Evolutionary conservation across 768 basidiomycete species (phyloP), one percentile per base, ranked within the genome.

Genomic region (Boletus rex-veris): DNA sequence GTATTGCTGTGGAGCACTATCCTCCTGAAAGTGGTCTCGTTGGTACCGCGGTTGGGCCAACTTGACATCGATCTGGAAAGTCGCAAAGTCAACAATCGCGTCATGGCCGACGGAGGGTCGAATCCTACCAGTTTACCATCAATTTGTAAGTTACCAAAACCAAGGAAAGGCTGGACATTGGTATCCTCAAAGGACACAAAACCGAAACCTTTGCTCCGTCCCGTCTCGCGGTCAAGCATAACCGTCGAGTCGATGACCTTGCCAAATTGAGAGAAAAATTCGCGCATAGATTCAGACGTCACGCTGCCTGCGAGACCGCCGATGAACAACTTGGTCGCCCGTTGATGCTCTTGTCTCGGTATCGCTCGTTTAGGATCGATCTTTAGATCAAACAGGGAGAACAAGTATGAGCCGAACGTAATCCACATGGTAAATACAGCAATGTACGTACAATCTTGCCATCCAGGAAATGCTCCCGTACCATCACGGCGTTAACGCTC

Each of bases 291-390:
- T 64, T 97, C 94, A 19, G 91, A 92, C 5, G 94, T 98, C 33
- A 98, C 94, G 51, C 85, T 86, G 16, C 89, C 87, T 3, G 95
- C 89, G 1, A 99, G 80, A 19, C 95, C 93, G 41, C 97, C 96
- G 33, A 99, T 95, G 68, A 99, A 99, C 42, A 98, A 76, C 66
- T 98, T 98, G 19, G 92, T 92, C 10, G 92, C 91, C 11, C 90
- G 81, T 59, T 91, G 88, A 64, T 97, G 95, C 56, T 98, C 97
- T 70, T 95, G 90, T 57, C 95, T 82, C 10, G 97, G 97, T 60
- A 98, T 97, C 3, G 97, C 97, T 51, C 96, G 86, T 75, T 99
- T 99, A n/a, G 97, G 97, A 67, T 99, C 97, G 70, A 99, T 99
- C 96, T 99, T 71, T 24, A 48, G 18, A 47, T 16, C 67, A 50